Evolutionary conservation across 805 yeast species (phyloP), one percentile per base, ranked within the genome.

Genomic region (Metschnikowia aberdeeniae): DNA sequence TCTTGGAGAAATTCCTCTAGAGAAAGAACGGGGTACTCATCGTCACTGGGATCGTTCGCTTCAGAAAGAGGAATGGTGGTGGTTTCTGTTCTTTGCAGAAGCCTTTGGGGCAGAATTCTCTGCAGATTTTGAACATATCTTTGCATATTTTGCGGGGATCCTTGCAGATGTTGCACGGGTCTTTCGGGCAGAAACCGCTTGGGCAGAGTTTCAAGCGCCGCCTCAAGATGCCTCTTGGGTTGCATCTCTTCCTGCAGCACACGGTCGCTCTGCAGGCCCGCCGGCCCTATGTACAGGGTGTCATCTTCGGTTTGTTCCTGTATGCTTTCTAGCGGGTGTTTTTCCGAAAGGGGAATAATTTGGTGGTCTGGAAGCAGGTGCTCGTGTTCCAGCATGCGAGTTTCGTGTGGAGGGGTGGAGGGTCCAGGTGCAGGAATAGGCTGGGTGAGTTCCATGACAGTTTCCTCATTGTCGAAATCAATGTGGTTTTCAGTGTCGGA

Each of bases 1-100:
- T 69, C 72, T 7, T 55, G 52, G 53, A 75, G 56, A 41, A 75
- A 75, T 12, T 64, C 62, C 2, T 60, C 56, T 27, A 75, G 59
- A 1, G 70, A 54, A 3, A 72, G 72, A 4, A 69, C 66, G 3
- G 46, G 48, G 42, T 63, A 65, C 13, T 52, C 62, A 26, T 59
- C 57, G 3, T 53, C 57, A 7, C 49, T 54, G 6, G 51, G 58
- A 5, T 31, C 41, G 19, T 39, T 38, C 19, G 24, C 33, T 3
- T 37, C 48, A 1, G 50, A 44, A 28, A 47, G 32, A 11, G 50
- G 50, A n/a, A 47, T 40, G 11, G 47, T 41, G 13, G 42, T 31
- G 17, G 45, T 46, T 13, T 41, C 39, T 3, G 41, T 30, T n/a
- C 28, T 31, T 10, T 38, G 30, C 40, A 37, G 40, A 22, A 22